Conservation (phyloP, 495 filamentous ascomycete genomes). For the Hyphodiscus hymeniophilus region DNA sequence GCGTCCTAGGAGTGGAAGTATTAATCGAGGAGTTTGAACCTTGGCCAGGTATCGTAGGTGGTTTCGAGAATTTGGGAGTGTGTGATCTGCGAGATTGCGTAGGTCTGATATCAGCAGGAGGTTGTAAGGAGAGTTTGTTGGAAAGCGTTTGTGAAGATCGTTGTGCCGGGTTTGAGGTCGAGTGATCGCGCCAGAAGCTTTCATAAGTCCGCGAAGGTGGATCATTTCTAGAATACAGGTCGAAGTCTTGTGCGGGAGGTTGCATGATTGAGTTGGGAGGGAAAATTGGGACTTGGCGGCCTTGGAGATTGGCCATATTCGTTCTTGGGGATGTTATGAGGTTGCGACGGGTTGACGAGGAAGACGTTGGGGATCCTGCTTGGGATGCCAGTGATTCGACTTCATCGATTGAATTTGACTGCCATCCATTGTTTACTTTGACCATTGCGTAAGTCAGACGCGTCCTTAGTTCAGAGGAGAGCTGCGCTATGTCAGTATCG, state of each 20-base stretch:
- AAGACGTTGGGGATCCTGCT: slow-evolving; percentile 47
- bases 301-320: slow-evolving; percentile 22
- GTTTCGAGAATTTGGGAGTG: slow-evolving; percentile 21
- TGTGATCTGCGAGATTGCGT: slow-evolving; percentile 23
- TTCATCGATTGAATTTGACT: slow-evolving; percentile 59
- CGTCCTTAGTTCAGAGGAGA: slow-evolving; percentile 59
- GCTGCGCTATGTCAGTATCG: slow-evolving; percentile 11
- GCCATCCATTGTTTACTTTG: slow-evolving; percentile 82
- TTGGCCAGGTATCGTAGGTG: slow-evolving; percentile 19
- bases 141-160: slow-evolving; percentile 7
- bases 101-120: slow-evolving; percentile 51
- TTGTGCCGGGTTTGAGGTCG: slow-evolving; percentile 14
- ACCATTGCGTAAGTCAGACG: slow-evolving; percentile 83
- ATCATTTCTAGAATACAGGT: slow-evolving; percentile 28
- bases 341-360: slow-evolving; percentile 39
- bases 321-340: slow-evolving; percentile 21
- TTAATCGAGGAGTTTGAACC: slow-evolving; percentile 24
- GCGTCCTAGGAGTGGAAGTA: slow-evolving; percentile 20
- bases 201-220: slow-evolving; percentile 30
- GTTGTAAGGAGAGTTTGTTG: slow-evolving; percentile 36
- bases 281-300: slow-evolving; percentile 12
- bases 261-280: slow-evolving; percentile 11
- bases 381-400: slow-evolving; percentile 61
- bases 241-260: slow-evolving; percentile 25
- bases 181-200: slow-evolving; percentile 36